Percentiles rank a stretch among this genome's conserved stretches.
These are phyloP conservation scores for Cyberlindnera maclurae DNA, from an alignment of 805 yeast genomes.

Conservation along the genomic window DNA sequence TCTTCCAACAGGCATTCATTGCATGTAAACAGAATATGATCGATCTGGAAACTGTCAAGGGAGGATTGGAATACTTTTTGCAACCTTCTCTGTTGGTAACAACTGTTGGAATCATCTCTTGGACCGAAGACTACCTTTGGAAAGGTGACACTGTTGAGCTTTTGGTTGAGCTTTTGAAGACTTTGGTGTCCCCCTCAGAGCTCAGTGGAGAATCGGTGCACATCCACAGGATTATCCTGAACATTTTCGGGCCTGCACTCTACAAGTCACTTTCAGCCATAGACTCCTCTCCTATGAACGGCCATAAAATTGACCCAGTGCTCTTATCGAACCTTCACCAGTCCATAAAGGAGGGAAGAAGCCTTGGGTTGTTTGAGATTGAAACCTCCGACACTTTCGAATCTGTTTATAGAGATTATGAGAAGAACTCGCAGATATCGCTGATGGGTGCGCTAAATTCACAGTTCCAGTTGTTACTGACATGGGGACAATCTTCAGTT, in stretches of 20 bases:
- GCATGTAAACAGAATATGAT: slow-evolving; percentile 52
- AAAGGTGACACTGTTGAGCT: slow-evolving; percentile 27
- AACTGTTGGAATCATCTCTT: slow-evolving; percentile 46
- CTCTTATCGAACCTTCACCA: slow-evolving; percentile 13
- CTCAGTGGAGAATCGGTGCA: slow-evolving; percentile 39
- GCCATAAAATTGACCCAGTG: slow-evolving; percentile 13
- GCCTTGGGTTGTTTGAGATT: slow-evolving; percentile 8
- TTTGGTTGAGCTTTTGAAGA: slow-evolving; percentile 32
- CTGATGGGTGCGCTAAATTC: slow-evolving; percentile 14
- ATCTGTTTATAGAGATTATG: not conserved
- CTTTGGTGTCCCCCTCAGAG: slow-evolving; percentile 35
- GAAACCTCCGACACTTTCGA: slow-evolving; percentile 7
- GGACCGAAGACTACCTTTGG: slow-evolving; percentile 36
- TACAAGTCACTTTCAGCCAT: slow-evolving; percentile 10
- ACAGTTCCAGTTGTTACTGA: slow-evolving; percentile 15
- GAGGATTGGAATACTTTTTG: slow-evolving; percentile 81
- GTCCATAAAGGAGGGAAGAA: not conserved
- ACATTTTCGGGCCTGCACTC: slow-evolving; percentile 15
- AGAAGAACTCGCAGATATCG: slow-evolving; percentile 4
- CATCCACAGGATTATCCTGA: slow-evolving; percentile 35
- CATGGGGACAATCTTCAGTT: slow-evolving; percentile 20
- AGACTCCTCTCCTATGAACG: slow-evolving; percentile 4
- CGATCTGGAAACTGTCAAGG: slow-evolving; percentile 52
- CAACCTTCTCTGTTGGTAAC: slow-evolving; percentile 69
- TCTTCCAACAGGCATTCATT: slow-evolving; percentile 63